A percentile compares a stretch with the other conserved stretches of the same genome.
Evolutionary conservation across 1,284 basidiomycete species (phyloP).

Genomic region (Sanguinoderma infundibulare): DNA sequence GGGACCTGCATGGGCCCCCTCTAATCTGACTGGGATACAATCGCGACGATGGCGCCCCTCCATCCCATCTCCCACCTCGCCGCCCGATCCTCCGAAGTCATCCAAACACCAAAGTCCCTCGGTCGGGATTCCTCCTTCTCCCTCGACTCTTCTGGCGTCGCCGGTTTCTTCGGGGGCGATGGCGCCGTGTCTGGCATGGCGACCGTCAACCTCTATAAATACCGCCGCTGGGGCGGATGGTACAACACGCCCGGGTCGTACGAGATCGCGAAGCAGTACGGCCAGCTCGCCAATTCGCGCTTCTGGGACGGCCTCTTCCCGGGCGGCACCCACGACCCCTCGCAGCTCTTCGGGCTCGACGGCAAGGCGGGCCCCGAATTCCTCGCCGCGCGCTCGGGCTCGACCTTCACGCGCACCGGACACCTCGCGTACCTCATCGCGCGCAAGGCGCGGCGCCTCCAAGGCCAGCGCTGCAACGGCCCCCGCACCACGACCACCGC

Average conservation of each 20-base stretch:
- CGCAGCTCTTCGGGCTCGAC: conserved; percentile 9
- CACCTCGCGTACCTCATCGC: conserved; percentile 3
- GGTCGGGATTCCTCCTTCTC: background rate
- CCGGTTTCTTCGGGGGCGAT: conserved; percentile 17
- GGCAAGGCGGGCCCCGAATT: conserved; percentile 5
- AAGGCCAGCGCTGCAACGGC: background rate
- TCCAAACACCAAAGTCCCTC: background rate
- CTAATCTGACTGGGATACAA: background rate
- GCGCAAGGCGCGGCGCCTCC: background rate
- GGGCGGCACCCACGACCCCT: conserved; percentile 6
- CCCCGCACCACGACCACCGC: background rate
- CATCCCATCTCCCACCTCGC: background rate
- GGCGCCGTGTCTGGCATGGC: conserved; percentile 11
- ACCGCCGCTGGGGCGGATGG: conserved; percentile 12
- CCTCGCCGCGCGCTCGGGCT: conserved; percentile 5
- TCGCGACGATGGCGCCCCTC: background rate
- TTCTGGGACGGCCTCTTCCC: conserved; percentile 17
- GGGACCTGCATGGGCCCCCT: background rate
- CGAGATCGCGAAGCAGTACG: conserved; percentile 11
- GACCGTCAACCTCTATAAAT: conserved; percentile 10
- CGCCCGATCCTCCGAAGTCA: background rate
- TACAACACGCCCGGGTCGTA: conserved; percentile 15
- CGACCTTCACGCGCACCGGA: conserved; percentile 4
- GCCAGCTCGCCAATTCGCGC: conserved; percentile 4
- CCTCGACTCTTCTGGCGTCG: conserved; percentile 13